Evolutionary conservation across 202 grass and related monocot genomes (phyloP).

Genomic region (Digitaria exilis): DNA sequence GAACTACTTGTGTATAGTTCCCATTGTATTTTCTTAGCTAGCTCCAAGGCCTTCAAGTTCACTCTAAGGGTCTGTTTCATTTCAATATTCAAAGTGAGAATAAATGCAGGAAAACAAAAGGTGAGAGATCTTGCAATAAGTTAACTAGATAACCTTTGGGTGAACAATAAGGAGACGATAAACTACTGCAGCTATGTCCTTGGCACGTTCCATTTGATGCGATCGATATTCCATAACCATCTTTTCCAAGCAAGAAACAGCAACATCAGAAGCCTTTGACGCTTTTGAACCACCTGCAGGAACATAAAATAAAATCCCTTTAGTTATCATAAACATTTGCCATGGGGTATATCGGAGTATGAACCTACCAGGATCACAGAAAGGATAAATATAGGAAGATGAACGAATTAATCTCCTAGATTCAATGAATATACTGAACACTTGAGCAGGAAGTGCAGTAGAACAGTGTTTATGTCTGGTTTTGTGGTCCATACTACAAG

Average conservation of each 20-base stretch:
- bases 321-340: not conserved
- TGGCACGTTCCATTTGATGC: constrained; percentile 56
- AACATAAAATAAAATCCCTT: constrained; percentile 17
- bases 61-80: constrained; percentile 65
- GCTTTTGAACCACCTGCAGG: constrained; percentile 65
- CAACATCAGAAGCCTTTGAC: constrained; percentile 74
- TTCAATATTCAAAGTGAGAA: constrained; percentile 37
- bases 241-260: constrained; percentile 82
- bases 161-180: constrained; percentile 85
- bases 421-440: constrained; percentile 15
- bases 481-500: not conserved
- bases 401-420: not conserved
- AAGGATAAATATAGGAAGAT: constrained; percentile 18
- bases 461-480: not conserved
- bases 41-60: constrained; percentile 87
- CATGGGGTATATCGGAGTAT: not conserved
- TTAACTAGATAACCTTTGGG: constrained; percentile 61
- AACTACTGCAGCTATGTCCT: constrained; percentile 67
- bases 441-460: not conserved
- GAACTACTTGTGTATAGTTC: constrained; percentile 64
- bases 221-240: constrained; percentile 65
- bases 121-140: not conserved
- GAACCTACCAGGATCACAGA: not conserved
- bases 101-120: constrained; percentile 20
- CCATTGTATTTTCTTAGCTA: constrained; percentile 79